phyloP scores from a whole-genome alignment of 176 grass and related monocot species.

The Secale cereale region DNA sequence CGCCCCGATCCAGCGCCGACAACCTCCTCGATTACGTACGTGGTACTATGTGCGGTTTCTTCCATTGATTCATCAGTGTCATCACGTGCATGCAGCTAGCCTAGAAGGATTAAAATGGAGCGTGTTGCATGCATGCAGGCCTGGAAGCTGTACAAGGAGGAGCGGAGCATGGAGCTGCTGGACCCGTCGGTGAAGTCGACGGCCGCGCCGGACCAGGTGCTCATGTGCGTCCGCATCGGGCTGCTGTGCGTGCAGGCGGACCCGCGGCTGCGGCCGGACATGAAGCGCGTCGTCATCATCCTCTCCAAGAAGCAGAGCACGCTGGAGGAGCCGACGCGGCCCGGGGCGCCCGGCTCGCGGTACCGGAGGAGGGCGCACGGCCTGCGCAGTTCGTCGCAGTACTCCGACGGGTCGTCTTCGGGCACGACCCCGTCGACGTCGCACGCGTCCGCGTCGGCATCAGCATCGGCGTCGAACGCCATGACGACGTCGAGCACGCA shows the following conservation, averaged over 20 bases:
- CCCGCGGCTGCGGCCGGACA: constrained; percentile 72
- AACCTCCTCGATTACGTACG: constrained; percentile 85
- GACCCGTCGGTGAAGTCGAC: constrained; percentile 48
- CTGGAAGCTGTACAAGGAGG: constrained; percentile 75
- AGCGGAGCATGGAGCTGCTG: constrained; percentile 60
- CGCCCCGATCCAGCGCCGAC: constrained; percentile 40
- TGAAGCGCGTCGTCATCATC: constrained; percentile 80
- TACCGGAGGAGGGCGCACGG: constrained; percentile 49
- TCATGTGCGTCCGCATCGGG: constrained; percentile 65
- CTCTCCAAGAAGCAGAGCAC: constrained; percentile 73
- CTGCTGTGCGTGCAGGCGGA: constrained; percentile 83
- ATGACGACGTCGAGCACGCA: constrained; percentile 44
- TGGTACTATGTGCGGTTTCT: background rate
- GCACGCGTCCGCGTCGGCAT: constrained; percentile 21
- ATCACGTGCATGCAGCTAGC: background rate
- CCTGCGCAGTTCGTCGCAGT: constrained; percentile 30
- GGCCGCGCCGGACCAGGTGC: constrained; percentile 59
- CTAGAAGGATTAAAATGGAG: background rate
- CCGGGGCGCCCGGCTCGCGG: constrained; percentile 54
- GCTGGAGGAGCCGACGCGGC: constrained; percentile 72
- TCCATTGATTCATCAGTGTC: background rate
- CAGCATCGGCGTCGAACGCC: constrained; percentile 42
- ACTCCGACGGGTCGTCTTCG: constrained; percentile 49
- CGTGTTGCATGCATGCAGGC: constrained; percentile 38
- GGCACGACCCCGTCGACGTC: constrained; percentile 53